These are phyloP conservation scores for Coniochaeta sp. DNA, from an alignment of 2,329 filamentous ascomycete species.

Conservation along the genomic window DNA sequence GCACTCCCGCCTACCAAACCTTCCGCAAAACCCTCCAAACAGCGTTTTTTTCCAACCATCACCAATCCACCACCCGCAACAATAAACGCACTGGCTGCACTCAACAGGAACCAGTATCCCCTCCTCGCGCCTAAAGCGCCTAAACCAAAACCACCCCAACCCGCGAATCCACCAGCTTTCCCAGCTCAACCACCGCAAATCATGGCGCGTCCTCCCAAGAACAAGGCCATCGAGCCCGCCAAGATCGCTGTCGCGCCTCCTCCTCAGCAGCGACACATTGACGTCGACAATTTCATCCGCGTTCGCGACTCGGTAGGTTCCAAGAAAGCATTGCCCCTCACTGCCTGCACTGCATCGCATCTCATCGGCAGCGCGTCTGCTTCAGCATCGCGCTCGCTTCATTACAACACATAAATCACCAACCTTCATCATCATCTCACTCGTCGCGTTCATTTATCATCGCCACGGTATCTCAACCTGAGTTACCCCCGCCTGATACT, in stretches of 20 bases:
- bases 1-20: conserved; percentile 5
- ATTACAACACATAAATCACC: background rate
- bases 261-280: conserved; percentile 47
- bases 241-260: conserved; percentile 14
- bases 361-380: background rate
- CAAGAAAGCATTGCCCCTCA: background rate
- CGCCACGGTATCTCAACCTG: no score
- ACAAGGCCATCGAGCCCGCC: conserved; percentile 25
- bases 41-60: conserved; percentile 16
- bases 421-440: no score
- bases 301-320: conserved; percentile 76
- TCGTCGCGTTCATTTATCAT: background rate
- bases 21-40: conserved; percentile 5
- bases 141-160: conserved; percentile 10
- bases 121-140: conserved; percentile 11
- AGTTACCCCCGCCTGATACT: no score
- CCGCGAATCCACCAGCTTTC: background rate
- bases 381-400: background rate
- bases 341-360: no score
- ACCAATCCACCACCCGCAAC: conserved; percentile 19
- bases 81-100: conserved; percentile 7
- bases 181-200: conserved; percentile 14
- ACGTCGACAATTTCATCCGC: conserved; percentile 70
- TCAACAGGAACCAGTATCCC: background rate
- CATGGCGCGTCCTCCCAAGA: conserved; percentile 42